Evolutionary conservation across 2,329 filamentous ascomycete genomes (phyloP).

Genomic region (Aspergillus amoenus): DNA sequence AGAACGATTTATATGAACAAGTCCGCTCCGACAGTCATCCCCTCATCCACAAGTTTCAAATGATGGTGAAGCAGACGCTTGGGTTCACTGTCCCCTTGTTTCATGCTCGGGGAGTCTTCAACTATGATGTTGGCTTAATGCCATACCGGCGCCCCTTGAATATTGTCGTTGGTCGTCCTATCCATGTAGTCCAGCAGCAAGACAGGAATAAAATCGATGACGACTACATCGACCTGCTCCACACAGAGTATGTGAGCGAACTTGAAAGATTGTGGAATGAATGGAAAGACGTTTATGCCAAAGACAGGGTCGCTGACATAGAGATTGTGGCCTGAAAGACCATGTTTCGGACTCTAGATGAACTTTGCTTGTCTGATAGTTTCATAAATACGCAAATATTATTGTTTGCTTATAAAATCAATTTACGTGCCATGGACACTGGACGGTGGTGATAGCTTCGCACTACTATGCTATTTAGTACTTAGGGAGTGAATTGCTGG

Average conservation of each 20-base stretch:
- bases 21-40: conserved; percentile 75
- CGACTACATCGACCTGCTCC: conserved; percentile 76
- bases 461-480: too few relatives aligned
- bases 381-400: not conserved
- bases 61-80: conserved; percentile 78
- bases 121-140: conserved; percentile 96
- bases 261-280: conserved; percentile 47
- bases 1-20: conserved; percentile 96
- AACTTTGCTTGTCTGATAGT: not conserved
- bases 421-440: not conserved
- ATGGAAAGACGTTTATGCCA: conserved; percentile 48
- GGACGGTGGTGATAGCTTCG: not conserved
- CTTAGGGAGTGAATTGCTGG: too few relatives aligned
- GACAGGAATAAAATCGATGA: conserved; percentile 63
- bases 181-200: conserved; percentile 63
- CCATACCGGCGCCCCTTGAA: conserved; percentile 87
- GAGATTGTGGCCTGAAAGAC: conserved; percentile 40
- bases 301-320: conserved; percentile 43
- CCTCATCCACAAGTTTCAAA: conserved; percentile 74
- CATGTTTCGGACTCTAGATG: not conserved
- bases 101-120: conserved; percentile 89
- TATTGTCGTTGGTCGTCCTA: conserved; percentile 82
- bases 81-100: conserved; percentile 92
- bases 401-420: not conserved
- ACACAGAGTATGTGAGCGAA: conserved; percentile 72